phyloP scores from a whole-genome alignment of 2,329 filamentous ascomycete genomes.

The Aspergillus sp. region DNA sequence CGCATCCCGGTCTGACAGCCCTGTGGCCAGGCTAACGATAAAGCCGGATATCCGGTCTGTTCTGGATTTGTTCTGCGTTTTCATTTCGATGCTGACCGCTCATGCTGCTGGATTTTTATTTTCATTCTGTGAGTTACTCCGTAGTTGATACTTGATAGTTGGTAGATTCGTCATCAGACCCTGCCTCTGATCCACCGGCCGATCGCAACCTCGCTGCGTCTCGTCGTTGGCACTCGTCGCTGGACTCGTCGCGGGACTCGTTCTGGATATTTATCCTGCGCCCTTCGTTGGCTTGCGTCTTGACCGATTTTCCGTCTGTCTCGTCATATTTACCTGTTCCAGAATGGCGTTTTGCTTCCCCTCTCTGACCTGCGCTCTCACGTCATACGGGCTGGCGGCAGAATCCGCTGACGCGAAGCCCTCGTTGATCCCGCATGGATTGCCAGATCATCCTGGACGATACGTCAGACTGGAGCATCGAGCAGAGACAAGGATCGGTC shows the following conservation, averaged over 20 bases:
- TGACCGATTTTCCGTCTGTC: neutral
- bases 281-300: neutral
- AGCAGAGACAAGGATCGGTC: too few species aligned
- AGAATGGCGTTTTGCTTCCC: neutral
- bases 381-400: neutral
- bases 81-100: too few species aligned
- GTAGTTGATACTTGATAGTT: too few species aligned
- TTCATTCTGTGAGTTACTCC: too few species aligned
- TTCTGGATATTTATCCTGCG: neutral
- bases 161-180: neutral
- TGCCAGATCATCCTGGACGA: neutral
- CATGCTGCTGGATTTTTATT: too few species aligned
- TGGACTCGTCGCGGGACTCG: too few species aligned
- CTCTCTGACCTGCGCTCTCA: neutral
- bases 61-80: too few species aligned
- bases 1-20: neutral
- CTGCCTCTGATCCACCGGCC: neutral
- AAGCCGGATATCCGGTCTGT: slow-evolving; percentile 2
- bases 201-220: neutral
- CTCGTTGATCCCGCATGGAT: neutral
- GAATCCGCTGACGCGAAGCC: neutral
- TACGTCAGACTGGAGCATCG: neutral
- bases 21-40: neutral
- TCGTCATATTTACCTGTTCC: neutral
- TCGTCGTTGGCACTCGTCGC: neutral